Evolutionary conservation across 345 rosid species (phyloP), one percentile per base, ranked within the genome.

Genomic region (Eucalyptus tenuipes): DNA sequence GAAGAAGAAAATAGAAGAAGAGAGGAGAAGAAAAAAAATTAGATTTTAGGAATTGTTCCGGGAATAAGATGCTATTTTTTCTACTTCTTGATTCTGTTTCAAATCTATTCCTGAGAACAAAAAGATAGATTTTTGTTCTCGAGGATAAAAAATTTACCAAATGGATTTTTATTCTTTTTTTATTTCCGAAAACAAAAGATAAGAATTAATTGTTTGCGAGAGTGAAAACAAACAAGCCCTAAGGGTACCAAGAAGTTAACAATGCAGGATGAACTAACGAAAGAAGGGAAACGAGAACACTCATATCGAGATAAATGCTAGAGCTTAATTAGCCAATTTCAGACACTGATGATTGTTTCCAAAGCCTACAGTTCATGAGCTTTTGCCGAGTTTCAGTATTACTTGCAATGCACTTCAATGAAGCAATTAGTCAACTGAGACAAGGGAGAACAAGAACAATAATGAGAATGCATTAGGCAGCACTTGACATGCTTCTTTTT

Each of bases 161-260:
- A 50, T 0, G 2, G 8, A 50, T 50, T 50, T 50, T 0, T 49
- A 49, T 49, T 49, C 53, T 3, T 50, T 50, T 50, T 50, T 50
- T 17, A 6, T 16, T 50, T 50, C 1, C 4, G 0, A 0, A 3
- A 50, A 50, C 3, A 7, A 17, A 50, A 50, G 17, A 17, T 3
- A 5, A 50, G 1, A 50, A 50, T 7, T 8, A 50, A 2, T 50
- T 50, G 5, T 50, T 50, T 17, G 22, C 55, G 0, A 22, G 55
- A 50, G 2, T 7, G 55, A 50, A 50, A 50, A 50, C 55, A 50
- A 17, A 50, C 9, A 17, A 7, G 55, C 22, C 16, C 2, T 52
- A 17, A 2, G 55, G 66, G 88, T n/a, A 45, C 85, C 88, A 52
- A 86, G 31, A 86, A 50, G 88, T 89, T 86, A 49, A 59, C 85